Conservation (phyloP, 1,139 yeast genomes). For the Spencermartinsiella ligniputridi region DNA sequence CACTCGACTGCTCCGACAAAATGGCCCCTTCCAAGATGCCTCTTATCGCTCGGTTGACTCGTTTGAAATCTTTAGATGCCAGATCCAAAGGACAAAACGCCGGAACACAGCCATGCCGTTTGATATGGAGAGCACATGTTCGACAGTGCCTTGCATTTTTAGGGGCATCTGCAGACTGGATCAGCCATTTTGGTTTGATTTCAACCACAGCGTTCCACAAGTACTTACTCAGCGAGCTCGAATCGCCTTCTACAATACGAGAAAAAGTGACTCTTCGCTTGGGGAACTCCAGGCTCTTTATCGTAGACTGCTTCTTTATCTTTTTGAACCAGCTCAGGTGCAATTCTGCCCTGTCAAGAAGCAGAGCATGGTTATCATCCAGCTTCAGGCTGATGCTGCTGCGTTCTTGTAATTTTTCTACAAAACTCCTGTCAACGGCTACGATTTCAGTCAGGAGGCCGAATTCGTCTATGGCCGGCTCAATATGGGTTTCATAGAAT, state of each 20-base stretch:
- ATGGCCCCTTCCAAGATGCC: not conserved
- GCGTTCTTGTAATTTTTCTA: constrained; percentile 2
- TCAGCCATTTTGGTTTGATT: constrained; percentile 46
- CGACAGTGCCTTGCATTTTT: constrained; percentile 33
- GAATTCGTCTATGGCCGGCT: constrained; percentile 16
- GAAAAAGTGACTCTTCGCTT: not conserved
- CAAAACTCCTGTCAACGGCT: constrained; percentile 6
- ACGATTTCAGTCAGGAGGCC: constrained; percentile 18
- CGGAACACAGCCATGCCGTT: constrained; percentile 25
- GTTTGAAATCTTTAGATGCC: constrained; percentile 16
- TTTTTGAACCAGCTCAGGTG: not conserved
- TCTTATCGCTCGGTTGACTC: constrained; percentile 14
- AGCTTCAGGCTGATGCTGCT: constrained; percentile 10
- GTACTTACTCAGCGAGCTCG: not conserved
- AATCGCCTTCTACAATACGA: not conserved
- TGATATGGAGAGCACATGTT: constrained; percentile 39
- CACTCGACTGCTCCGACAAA: not conserved
- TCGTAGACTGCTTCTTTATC: not conserved
- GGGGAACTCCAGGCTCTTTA: not conserved
- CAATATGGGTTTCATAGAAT: constrained; percentile 13
- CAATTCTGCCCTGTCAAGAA: constrained; percentile 16
- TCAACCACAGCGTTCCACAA: constrained; percentile 26
- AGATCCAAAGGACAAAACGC: constrained; percentile 38
- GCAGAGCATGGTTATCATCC: constrained; percentile 17
- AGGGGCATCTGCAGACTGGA: constrained; percentile 35